Conservation (phyloP, 2,329 filamentous ascomycete genomes). For the Fusarium paranaense region DNA sequence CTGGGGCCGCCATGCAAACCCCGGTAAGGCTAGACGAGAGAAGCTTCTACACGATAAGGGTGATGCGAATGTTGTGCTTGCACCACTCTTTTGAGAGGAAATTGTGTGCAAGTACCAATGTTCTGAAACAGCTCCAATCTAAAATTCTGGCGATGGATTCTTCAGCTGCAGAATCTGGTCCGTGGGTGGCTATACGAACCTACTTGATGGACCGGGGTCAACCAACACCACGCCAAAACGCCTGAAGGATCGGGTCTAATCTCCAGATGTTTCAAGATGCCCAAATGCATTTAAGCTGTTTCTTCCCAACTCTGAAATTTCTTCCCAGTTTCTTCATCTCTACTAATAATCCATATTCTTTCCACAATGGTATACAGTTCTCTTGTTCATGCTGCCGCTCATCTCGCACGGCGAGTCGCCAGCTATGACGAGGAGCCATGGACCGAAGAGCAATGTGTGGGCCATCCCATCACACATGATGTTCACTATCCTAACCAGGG, state of each 20-base stretch:
- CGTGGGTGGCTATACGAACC: background rate
- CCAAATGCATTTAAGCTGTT: background rate
- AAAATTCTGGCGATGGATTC: background rate
- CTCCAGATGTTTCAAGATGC: background rate
- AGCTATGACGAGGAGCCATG: background rate
- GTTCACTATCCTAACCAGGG: background rate
- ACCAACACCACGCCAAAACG: background rate
- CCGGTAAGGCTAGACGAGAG: background rate
- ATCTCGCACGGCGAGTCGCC: background rate
- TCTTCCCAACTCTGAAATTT: background rate
- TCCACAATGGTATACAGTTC: background rate
- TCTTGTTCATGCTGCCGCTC: background rate
- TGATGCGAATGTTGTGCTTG: no score
- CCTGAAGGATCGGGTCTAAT: background rate
- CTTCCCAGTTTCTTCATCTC: background rate
- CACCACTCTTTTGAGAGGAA: background rate
- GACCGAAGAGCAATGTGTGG: background rate
- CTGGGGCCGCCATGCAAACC: background rate
- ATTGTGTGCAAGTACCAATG: background rate
- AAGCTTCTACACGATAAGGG: background rate
- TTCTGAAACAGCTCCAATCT: background rate
- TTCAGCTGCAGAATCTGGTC: background rate
- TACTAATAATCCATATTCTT: background rate
- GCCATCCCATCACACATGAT: background rate
- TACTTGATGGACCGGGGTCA: background rate